Evolutionary conservation across 2,329 filamentous ascomycete species (phyloP).

Genomic region (Paraphaeosphaeria minitans): DNA sequence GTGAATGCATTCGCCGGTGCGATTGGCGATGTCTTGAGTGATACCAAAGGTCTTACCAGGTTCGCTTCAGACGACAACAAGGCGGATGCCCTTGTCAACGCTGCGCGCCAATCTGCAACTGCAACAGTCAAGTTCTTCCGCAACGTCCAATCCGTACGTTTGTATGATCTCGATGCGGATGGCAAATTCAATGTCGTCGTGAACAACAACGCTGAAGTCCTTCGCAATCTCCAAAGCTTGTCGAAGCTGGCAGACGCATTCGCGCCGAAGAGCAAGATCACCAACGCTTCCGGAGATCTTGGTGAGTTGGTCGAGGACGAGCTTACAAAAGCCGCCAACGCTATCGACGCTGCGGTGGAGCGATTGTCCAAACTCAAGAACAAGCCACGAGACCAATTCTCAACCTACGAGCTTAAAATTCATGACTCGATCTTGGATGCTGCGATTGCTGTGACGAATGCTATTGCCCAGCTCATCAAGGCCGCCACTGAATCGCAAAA

Average conservation of each 20-base stretch:
- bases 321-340: constrained; percentile 89
- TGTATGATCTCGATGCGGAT: constrained; percentile 86
- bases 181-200: constrained; percentile 98
- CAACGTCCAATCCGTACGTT: constrained; percentile 86
- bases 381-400: constrained; percentile 94
- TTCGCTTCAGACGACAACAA: constrained; percentile 97
- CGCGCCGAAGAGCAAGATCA: constrained; percentile 85
- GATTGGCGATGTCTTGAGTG: constrained; percentile 90
- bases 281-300: constrained; percentile 78
- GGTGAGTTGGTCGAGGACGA: constrained; percentile 93
- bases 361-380: constrained; percentile 90
- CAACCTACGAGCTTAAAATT: constrained; percentile 94
- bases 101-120: constrained; percentile 81
- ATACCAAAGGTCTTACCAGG: constrained; percentile 91
- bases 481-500: constrained; percentile 91
- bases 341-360: constrained; percentile 89
- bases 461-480: constrained; percentile 92
- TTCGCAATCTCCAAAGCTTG: constrained; percentile 89
- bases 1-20: constrained; percentile 90
- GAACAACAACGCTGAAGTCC: constrained; percentile 94
- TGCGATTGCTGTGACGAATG: constrained; percentile 89
- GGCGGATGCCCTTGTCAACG: constrained; percentile 80
- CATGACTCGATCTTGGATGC: constrained; percentile 95
- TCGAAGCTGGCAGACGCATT: constrained; percentile 93
- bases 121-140: constrained; percentile 95